A percentile compares a stretch with the other conserved stretches of the same genome.
Conservation (phyloP, 331 rosid genomes). For the Ulmus americana region DNA sequence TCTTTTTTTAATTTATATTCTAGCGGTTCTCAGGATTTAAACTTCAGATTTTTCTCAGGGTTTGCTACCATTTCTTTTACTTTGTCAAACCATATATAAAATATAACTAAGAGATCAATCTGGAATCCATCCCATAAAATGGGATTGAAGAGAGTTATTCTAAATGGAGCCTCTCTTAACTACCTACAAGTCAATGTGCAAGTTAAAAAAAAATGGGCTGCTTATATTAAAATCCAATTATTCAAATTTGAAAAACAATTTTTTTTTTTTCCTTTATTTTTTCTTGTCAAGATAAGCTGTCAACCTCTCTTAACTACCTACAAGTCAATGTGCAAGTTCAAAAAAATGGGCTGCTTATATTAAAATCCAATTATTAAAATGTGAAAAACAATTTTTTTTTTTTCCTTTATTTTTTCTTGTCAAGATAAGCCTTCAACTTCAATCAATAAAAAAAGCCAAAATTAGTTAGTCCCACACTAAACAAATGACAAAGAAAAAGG, state of each 20-base stretch:
- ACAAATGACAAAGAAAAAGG: slow-evolving; percentile 23
- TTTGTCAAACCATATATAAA: background rate
- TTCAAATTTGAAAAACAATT: slow-evolving; percentile 27
- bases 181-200: background rate
- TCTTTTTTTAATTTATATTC: too few relatives aligned
- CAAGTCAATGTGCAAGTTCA: background rate
- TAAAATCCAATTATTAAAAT: too few relatives aligned
- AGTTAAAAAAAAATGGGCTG: background rate
- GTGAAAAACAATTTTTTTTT: slow-evolving; percentile 19
- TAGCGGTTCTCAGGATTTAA: too few relatives aligned
- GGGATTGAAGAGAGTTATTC: too few relatives aligned
- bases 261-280: slow-evolving; percentile 3
- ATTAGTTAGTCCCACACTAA: slow-evolving; percentile 34
- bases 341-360: slow-evolving; percentile 4
- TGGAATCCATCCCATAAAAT: too few relatives aligned
- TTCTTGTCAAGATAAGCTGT: slow-evolving; percentile 16
- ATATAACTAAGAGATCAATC: background rate
- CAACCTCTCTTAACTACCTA: background rate
- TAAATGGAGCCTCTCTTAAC: background rate
- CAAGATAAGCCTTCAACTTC: slow-evolving; percentile 4
- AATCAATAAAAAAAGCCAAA: slow-evolving; percentile 24
- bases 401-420: slow-evolving; percentile 15
- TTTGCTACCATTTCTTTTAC: background rate
- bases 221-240: too few relatives aligned
- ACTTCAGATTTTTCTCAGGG: too few relatives aligned